phyloP scores from a whole-genome alignment of 2,329 filamentous ascomycete genomes.

The Pseudogymnoascus sp. region DNA sequence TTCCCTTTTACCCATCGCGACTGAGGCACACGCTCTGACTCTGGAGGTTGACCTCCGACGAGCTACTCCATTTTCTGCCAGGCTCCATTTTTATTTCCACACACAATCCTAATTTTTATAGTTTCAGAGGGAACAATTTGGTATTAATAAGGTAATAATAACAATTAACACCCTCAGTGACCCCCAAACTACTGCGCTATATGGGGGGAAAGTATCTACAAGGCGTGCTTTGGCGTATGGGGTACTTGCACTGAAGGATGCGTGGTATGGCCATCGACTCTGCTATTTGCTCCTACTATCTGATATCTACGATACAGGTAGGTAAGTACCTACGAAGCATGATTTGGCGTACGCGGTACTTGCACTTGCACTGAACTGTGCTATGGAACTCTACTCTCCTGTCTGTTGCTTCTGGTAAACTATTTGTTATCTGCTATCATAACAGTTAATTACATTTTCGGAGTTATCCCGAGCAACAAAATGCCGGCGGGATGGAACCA shows the following conservation, averaged over 20 bases:
- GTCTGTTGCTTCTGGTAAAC: background rate
- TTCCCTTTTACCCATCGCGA: background rate
- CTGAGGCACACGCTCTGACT: background rate
- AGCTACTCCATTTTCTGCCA: background rate
- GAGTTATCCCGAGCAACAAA: background rate
- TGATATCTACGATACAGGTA: background rate
- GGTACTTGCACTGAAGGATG: too few relatives aligned
- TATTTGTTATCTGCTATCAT: background rate
- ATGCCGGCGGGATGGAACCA: background rate
- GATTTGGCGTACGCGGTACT: too few relatives aligned
- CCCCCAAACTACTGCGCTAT: background rate
- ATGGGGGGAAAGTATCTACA: background rate
- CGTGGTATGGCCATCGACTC: too few relatives aligned
- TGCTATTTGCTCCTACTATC: too few relatives aligned
- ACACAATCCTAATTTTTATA: background rate
- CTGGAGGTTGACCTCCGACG: background rate
- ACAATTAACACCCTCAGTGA: background rate
- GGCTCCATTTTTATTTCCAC: background rate
- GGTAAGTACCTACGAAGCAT: too few relatives aligned
- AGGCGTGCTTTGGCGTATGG: too few relatives aligned
- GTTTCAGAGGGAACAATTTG: background rate
- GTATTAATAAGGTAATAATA: background rate
- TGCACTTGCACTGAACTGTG: too few relatives aligned
- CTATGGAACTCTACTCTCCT: background rate
- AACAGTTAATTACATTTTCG: too few relatives aligned